A percentile compares a stretch with the other conserved stretches of the same genome.
Conservation (phyloP, 176 grass and related monocot genomes). For the Ensete ventricosum region DNA sequence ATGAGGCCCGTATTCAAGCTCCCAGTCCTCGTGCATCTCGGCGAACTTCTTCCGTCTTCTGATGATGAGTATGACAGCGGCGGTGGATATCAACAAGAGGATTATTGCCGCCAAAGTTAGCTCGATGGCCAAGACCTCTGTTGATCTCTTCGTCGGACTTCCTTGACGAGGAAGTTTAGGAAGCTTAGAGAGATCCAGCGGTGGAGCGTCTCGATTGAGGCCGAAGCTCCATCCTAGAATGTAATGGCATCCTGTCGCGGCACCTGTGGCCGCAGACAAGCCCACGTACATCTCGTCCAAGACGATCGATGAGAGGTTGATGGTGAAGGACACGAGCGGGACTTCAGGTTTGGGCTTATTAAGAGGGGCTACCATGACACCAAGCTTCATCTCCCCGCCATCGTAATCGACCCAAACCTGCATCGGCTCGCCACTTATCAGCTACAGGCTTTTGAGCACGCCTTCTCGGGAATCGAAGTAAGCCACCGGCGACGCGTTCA, state of each 20-base stretch:
- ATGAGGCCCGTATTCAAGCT: slow-evolving; percentile 31
- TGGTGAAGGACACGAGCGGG: slow-evolving; percentile 17
- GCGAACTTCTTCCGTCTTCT: slow-evolving; percentile 7
- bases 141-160: slow-evolving; percentile 8
- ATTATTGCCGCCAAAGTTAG: slow-evolving; percentile 11
- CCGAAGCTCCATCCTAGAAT: slow-evolving; percentile 43
- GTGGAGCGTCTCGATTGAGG: slow-evolving; percentile 13
- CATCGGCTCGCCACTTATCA: slow-evolving; percentile 26
- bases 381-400: not conserved
- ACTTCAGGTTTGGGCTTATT: slow-evolving; percentile 3
- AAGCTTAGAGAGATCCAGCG: slow-evolving; percentile 19
- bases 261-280: slow-evolving; percentile 22
- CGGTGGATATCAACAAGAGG: not conserved
- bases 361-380: slow-evolving; percentile 10
- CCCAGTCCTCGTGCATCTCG: slow-evolving; percentile 36
- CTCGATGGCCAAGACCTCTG: not conserved
- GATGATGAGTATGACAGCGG: not conserved
- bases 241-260: slow-evolving; percentile 24
- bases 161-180: slow-evolving; percentile 17
- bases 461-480: slow-evolving; percentile 15
- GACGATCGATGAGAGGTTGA: slow-evolving; percentile 25
- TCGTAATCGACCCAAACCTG: slow-evolving; percentile 42
- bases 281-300: slow-evolving; percentile 26
- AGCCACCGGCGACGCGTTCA: not conserved
- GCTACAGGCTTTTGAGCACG: not conserved